Evolutionary conservation across 2,329 filamentous ascomycete genomes (phyloP).

Genomic region (Apiospora marii): DNA sequence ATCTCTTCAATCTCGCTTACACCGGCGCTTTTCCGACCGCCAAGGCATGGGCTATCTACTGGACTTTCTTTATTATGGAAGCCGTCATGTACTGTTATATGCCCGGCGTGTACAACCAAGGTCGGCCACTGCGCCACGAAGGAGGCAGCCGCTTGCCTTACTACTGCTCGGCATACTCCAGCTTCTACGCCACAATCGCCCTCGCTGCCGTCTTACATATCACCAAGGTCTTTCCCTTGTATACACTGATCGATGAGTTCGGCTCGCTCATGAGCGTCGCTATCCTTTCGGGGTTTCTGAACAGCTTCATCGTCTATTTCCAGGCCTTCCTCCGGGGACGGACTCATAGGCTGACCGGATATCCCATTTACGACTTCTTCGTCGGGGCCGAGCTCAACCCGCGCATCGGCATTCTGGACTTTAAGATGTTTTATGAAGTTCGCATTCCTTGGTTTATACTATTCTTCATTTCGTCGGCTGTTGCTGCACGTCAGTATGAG

Average conservation of each 20-base stretch:
- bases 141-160: conserved; percentile 88
- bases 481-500: conserved; percentile 84
- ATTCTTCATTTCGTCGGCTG: conserved; percentile 76
- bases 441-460: conserved; percentile 92
- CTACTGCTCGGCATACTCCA: conserved; percentile 90
- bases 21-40: conserved; percentile 83
- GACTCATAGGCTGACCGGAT: conserved; percentile 90
- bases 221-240: conserved; percentile 84
- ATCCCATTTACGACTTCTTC: conserved; percentile 88
- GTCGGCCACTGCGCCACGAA: conserved; percentile 84
- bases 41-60: conserved; percentile 92
- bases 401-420: conserved; percentile 82
- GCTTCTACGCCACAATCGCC: conserved; percentile 85
- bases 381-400: conserved; percentile 92
- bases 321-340: conserved; percentile 84
- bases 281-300: conserved; percentile 89
- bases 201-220: conserved; percentile 76
- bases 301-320: conserved; percentile 84
- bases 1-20: conserved; percentile 78
- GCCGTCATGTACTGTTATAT: conserved; percentile 82
- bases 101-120: conserved; percentile 86
- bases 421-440: conserved; percentile 97
- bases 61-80: conserved; percentile 89
- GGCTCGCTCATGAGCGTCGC: conserved; percentile 91
- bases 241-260: conserved; percentile 94